A percentile compares a stretch with the other conserved stretches of the same genome.
Conservation (phyloP, 495 filamentous ascomycete species). For the Coniosporium apollinis region DNA sequence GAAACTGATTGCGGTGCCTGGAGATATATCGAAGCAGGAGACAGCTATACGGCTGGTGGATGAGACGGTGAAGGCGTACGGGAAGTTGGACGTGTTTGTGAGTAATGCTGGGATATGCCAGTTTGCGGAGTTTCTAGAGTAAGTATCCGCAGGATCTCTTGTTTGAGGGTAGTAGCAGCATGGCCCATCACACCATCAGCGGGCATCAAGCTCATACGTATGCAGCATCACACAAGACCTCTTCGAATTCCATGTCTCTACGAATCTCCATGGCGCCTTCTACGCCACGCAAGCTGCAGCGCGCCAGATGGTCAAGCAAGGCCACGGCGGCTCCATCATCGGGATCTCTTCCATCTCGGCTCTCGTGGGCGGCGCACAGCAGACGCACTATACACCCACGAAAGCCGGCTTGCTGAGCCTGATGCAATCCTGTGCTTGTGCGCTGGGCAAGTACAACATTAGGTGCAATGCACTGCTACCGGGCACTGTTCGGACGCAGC, state of each 20-base stretch:
- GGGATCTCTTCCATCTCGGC: slow-evolving; percentile 70
- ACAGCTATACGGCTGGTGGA: slow-evolving; percentile 22
- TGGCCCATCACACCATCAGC: neutral
- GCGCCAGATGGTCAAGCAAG: slow-evolving; percentile 55
- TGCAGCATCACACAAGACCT: slow-evolving; percentile 39
- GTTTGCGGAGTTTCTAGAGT: slow-evolving; percentile 67
- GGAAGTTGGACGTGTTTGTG: slow-evolving; percentile 61
- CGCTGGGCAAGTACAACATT: slow-evolving; percentile 58
- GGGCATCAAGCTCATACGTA: slow-evolving; percentile 5
- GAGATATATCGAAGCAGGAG: slow-evolving; percentile 21
- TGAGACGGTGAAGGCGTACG: slow-evolving; percentile 29
- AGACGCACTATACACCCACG: slow-evolving; percentile 82
- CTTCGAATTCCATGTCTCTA: slow-evolving; percentile 46
- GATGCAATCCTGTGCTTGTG: slow-evolving; percentile 72
- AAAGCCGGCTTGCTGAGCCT: slow-evolving; percentile 72
- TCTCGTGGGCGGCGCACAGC: slow-evolving; percentile 62
- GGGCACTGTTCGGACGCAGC: slow-evolving; percentile 70
- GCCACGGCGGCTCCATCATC: slow-evolving; percentile 62
- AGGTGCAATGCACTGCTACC: slow-evolving; percentile 76
- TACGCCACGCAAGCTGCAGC: slow-evolving; percentile 72
- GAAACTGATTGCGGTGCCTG: slow-evolving; percentile 19
- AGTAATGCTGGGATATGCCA: slow-evolving; percentile 78
- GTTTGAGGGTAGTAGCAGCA: slow-evolving; percentile 1
- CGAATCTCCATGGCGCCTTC: slow-evolving; percentile 78
- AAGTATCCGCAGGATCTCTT: slow-evolving; percentile 10